A percentile compares a stretch with the other conserved stretches of the same genome.
Conservation (phyloP, 345 rosid genomes). For the Salix purpurea region DNA sequence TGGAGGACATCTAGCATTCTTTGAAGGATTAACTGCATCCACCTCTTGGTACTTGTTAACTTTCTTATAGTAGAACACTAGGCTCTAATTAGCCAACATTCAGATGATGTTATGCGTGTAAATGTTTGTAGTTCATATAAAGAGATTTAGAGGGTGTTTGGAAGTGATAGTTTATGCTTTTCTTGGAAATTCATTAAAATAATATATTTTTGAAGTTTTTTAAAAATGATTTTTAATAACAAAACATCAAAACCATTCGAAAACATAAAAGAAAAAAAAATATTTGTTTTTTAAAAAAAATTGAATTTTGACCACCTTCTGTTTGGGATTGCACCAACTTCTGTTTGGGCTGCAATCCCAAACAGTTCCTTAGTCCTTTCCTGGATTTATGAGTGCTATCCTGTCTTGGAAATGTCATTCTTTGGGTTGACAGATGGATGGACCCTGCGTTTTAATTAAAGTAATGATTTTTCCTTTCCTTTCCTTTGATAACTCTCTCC, state of each 20-base stretch:
- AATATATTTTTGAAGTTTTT: too few relatives aligned
- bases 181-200: too few relatives aligned
- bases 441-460: neutral
- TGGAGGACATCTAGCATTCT: constrained; percentile 91
- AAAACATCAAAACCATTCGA: too few relatives aligned
- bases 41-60: constrained; percentile 51
- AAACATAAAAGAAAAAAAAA: too few relatives aligned
- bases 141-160: too few relatives aligned
- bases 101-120: neutral
- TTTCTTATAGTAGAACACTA: neutral
- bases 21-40: constrained; percentile 70
- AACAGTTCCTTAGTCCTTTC: too few relatives aligned
- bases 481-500: neutral
- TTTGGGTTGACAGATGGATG: neutral
- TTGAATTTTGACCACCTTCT: too few relatives aligned
- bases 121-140: neutral
- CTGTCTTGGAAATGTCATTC: neutral
- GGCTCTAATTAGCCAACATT: neutral
- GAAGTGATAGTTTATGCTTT: too few relatives aligned
- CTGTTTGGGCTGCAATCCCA: too few relatives aligned
- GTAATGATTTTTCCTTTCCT: neutral
- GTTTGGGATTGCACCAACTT: too few relatives aligned
- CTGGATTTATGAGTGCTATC: neutral
- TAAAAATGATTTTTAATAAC: too few relatives aligned
- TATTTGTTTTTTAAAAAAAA: too few relatives aligned